Conservation (phyloP, 352 stramenopile species). For the Pythium aristosporum region DNA sequence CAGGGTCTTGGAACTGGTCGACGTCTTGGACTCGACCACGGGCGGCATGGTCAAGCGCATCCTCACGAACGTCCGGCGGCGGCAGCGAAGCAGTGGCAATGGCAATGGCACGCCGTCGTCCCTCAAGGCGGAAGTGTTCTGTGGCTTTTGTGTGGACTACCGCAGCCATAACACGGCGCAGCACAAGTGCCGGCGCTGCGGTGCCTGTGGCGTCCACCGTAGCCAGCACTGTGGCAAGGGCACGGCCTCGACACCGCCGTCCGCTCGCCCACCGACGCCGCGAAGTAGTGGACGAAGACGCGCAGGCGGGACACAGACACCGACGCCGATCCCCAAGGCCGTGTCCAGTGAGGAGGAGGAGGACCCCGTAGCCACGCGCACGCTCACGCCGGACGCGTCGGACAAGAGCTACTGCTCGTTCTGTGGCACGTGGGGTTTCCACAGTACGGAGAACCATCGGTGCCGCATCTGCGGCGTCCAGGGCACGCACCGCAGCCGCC, state of each 20-base stretch:
- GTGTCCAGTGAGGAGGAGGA: not conserved
- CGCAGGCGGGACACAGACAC: not conserved
- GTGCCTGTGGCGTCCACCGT: conserved; percentile 51
- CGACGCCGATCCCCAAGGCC: conserved; percentile 1
- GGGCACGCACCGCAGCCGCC: conserved; percentile 57
- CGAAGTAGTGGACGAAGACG: conserved; percentile 11
- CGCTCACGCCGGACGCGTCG: conserved; percentile 23
- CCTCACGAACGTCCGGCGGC: conserved; percentile 60
- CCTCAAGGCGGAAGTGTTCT: conserved; percentile 48
- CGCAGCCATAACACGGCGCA: conserved; percentile 61
- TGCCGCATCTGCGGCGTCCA: conserved; percentile 56
- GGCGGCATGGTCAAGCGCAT: conserved; percentile 75
- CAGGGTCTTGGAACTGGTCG: conserved; percentile 70
- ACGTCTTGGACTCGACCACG: conserved; percentile 74
- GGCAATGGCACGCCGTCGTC: conserved; percentile 10
- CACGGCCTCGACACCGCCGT: not conserved
- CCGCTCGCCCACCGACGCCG: conserved; percentile 3
- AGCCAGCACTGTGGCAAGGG: conserved; percentile 50
- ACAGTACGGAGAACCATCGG: conserved; percentile 57
- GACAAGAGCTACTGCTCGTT: conserved; percentile 60
- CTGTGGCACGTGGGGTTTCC: conserved; percentile 50
- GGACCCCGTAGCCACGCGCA: conserved; percentile 10
- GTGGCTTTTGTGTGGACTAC: conserved; percentile 67
- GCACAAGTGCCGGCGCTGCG: conserved; percentile 67
- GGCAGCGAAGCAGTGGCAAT: conserved; percentile 11